Conservation (phyloP, 2,329 filamentous ascomycete genomes). For the Ophiostoma ulmi region DNA sequence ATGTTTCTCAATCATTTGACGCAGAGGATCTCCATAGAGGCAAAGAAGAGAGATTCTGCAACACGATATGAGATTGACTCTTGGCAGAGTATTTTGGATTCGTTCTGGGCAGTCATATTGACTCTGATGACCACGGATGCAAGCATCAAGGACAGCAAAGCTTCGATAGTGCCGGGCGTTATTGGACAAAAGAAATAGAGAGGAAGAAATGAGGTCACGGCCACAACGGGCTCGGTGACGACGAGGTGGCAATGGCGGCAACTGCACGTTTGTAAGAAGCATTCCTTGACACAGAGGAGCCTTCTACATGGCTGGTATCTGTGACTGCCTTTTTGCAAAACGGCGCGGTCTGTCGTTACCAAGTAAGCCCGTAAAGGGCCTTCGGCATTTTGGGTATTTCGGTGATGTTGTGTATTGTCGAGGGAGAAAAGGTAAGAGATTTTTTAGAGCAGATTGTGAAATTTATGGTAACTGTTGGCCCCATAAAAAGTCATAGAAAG, state of each 20-base stretch:
- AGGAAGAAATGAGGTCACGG: background rate
- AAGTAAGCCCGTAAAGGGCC: background rate
- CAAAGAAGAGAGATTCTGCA: slow-evolving; percentile 70
- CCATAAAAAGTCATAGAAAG: slow-evolving; percentile 4
- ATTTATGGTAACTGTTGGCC: slow-evolving; percentile 13
- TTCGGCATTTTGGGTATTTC: background rate
- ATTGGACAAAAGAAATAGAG: background rate
- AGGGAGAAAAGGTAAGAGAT: slow-evolving; percentile 13
- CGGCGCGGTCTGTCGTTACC: background rate
- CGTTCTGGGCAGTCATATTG: slow-evolving; percentile 79
- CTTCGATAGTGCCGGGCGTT: slow-evolving; percentile 73
- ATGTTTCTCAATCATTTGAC: slow-evolving; percentile 84
- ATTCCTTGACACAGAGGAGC: background rate
- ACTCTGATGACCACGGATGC: slow-evolving; percentile 66
- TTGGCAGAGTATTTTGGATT: slow-evolving; percentile 73
- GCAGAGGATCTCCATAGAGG: slow-evolving; percentile 73
- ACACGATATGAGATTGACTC: slow-evolving; percentile 87
- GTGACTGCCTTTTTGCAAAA: slow-evolving; percentile 2
- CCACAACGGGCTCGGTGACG: slow-evolving; percentile 10
- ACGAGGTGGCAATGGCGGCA: background rate
- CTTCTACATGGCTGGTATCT: background rate
- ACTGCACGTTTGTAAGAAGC: background rate
- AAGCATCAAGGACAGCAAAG: slow-evolving; percentile 62
- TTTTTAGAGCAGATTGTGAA: slow-evolving; percentile 18
- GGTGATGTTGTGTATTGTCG: slow-evolving; percentile 4